Percentiles rank a stretch among this genome's conserved stretches.
These are phyloP conservation scores for Talaromyces verruculosus DNA, from an alignment of 2,329 filamentous ascomycete species.

Conservation along the genomic window DNA sequence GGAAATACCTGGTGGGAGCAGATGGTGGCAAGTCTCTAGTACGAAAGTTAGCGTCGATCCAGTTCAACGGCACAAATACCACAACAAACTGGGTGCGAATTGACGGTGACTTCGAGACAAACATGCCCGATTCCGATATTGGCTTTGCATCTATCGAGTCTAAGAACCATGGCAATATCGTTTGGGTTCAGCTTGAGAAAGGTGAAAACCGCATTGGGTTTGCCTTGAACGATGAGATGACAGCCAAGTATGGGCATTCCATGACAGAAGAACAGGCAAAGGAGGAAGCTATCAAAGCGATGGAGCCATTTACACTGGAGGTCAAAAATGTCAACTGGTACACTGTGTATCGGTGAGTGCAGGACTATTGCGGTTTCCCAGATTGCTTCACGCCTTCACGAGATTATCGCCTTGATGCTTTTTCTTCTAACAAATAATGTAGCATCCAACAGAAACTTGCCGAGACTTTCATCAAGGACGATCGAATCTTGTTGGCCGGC, in stretches of 20 bases:
- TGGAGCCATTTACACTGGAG: background rate
- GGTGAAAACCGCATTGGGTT: background rate
- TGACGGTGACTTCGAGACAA: background rate
- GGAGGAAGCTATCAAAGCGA: background rate
- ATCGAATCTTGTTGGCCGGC: constrained; percentile 37
- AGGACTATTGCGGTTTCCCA: background rate
- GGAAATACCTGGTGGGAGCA: background rate
- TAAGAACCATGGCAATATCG: background rate
- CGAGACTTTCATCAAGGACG: background rate
- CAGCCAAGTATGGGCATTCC: background rate
- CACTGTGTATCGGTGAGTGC: background rate
- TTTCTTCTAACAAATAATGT: background rate
- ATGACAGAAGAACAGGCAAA: background rate
- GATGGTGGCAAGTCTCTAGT: background rate
- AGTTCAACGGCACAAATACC: background rate
- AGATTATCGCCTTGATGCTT: background rate
- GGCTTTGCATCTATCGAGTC: background rate
- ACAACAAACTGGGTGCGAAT: background rate
- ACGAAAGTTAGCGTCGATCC: background rate
- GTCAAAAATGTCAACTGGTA: background rate
- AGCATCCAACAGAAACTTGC: background rate
- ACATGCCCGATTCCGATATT: constrained; percentile 1
- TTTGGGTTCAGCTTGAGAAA: background rate
- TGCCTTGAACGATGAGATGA: background rate
- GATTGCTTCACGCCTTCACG: background rate